Conservation (phyloP, 2,329 filamentous ascomycete genomes). For the Stenocarpella maydis region DNA sequence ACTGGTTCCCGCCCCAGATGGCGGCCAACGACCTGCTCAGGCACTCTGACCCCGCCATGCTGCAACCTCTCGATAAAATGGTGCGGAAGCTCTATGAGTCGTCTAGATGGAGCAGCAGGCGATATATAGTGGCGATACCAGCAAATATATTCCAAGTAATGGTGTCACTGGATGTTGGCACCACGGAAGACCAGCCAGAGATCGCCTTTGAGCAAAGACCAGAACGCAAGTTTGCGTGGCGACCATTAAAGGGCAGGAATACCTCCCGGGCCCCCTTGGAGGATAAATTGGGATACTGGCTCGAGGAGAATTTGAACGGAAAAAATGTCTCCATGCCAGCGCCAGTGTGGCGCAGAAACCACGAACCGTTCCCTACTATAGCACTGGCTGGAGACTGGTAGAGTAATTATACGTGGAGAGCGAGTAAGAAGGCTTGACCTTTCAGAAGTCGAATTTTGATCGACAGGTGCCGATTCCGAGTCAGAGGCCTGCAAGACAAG, state of each 20-base stretch:
- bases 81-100: not conserved
- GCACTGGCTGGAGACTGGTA: slow-evolving; percentile 9
- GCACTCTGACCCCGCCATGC: not conserved
- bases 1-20: slow-evolving; percentile 15
- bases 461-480: no score
- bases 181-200: not conserved
- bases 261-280: no score
- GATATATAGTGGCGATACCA: slow-evolving; percentile 6
- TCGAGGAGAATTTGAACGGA: not conserved
- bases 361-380: not conserved
- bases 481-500: no score
- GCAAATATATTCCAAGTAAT: not conserved
- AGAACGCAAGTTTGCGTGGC: not conserved
- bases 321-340: not conserved
- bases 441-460: no score
- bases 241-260: not conserved
- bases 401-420: not conserved
- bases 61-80: slow-evolving; percentile 26
- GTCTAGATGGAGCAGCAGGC: not conserved
- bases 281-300: not conserved
- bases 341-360: not conserved
- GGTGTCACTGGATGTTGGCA: not conserved
- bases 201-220: no score
- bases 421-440: no score
- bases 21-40: not conserved